Percentiles rank a stretch among this genome's conserved stretches.
Evolutionary conservation across 352 stramenopile genomes (phyloP).

Genomic region (Phytophthora agathidicida): DNA sequence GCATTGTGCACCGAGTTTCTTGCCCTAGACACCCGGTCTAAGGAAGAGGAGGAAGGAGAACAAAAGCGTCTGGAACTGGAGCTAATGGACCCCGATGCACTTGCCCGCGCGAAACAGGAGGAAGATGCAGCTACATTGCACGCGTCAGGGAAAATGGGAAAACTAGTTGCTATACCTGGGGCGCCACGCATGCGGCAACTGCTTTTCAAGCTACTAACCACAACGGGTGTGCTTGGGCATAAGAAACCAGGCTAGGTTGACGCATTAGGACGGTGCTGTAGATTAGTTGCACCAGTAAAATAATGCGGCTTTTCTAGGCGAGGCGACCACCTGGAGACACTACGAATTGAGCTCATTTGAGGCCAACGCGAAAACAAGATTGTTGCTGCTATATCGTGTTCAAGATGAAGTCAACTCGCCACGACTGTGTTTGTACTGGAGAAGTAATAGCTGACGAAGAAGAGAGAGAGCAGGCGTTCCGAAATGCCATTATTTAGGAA

Average conservation of each 20-base stretch:
- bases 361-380: slow-evolving; percentile 38
- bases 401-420: slow-evolving; percentile 33
- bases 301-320: too few relatives aligned
- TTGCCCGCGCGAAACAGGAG: slow-evolving; percentile 37
- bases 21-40: slow-evolving; percentile 37
- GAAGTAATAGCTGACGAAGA: slow-evolving; percentile 57
- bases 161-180: neutral
- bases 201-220: slow-evolving; percentile 5
- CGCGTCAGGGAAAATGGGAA: neutral
- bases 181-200: slow-evolving; percentile 1
- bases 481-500: too few relatives aligned
- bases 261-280: too few relatives aligned
- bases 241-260: too few relatives aligned
- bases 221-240: too few relatives aligned
- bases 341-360: slow-evolving; percentile 45
- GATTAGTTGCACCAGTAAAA: too few relatives aligned
- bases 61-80: slow-evolving; percentile 41
- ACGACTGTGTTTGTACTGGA: slow-evolving; percentile 54
- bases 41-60: slow-evolving; percentile 44
- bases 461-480: too few relatives aligned
- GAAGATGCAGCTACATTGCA: slow-evolving; percentile 25
- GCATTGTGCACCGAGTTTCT: slow-evolving; percentile 40
- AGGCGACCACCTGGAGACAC: slow-evolving; percentile 39
- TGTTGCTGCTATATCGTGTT: slow-evolving; percentile 45
- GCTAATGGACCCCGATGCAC: slow-evolving; percentile 28